Base-by-base conservation (phyloP, 2,329 filamentous ascomycete species). In the Neonectria ditissima region DNA sequence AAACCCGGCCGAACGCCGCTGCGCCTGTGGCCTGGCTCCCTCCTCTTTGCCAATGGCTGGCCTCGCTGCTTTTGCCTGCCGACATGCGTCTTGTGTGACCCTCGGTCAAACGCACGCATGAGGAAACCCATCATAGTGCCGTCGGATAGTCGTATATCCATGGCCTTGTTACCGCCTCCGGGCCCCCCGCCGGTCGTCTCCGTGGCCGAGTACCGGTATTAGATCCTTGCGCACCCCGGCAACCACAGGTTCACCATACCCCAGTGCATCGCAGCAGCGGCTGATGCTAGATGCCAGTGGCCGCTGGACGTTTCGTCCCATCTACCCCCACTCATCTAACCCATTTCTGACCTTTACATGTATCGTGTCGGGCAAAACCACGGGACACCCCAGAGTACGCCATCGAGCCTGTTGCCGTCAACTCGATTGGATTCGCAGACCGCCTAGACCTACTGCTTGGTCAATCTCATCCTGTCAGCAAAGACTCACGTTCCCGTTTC, bases 271-370 rank as follows among this genome's bases (percentile, higher is more conserved):
- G 50, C 59, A 63, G 58, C 58, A 50, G 66, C 70, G 62, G 68
- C 65, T 73, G 70, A 71, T 69, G 58, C 62, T 66, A 54, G 14
- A 67, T 72, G 55, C 63, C 63, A 67, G 67, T 69, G 55, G 66
- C 65, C 53, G 57, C 63, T 50, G 50, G 63, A 69, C 65, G 59
- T 65, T 69, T 72, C 66, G 50, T 73, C 69, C 65, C 65, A 65
- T 67, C 65, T 65, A 60, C 67, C 71, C 71, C 71, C 71, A 73
- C 67, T 68, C 59, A 60, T 68, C 68, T 70, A 67, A 71, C 58
- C 68, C 58, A 66, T 67, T 62, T 61, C 57, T 68, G 45, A 56
- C 55, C 55, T 62, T 67, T 59, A 62, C 66, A 68, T 69, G 55
- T 67, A 65, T 69, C 48, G 68, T 59, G 54, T 59, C 66, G 55